Evolutionary conservation across 306 rosid genomes (phyloP).

Genomic region (Malus sylvestris): DNA sequence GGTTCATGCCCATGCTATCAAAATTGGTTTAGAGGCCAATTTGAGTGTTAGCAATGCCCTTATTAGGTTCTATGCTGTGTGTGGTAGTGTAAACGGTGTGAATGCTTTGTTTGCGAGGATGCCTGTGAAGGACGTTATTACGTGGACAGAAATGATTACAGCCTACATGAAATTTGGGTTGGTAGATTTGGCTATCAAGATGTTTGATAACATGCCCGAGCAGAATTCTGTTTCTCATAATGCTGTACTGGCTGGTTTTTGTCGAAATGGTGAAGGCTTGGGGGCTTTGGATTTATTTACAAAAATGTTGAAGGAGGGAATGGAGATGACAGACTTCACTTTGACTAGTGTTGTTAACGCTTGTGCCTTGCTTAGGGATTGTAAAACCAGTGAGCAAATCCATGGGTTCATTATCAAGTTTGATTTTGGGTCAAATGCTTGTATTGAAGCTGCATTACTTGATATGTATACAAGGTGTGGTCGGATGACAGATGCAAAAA

Average conservation of each 20-base stretch:
- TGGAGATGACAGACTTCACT: constrained; percentile 60
- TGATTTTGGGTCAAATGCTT: constrained; percentile 54
- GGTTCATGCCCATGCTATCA: constrained; percentile 60
- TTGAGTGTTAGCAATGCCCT: constrained; percentile 72
- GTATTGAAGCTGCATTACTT: constrained; percentile 59
- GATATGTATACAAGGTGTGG: constrained; percentile 77
- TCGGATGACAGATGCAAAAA: constrained; percentile 60
- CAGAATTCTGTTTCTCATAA: constrained; percentile 49
- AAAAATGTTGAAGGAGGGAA: constrained; percentile 41
- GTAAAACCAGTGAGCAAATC: constrained; percentile 48
- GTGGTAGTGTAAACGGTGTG: constrained; percentile 43
- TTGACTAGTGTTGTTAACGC: constrained; percentile 57
- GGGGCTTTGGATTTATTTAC: constrained; percentile 49
- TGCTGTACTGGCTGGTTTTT: constrained; percentile 70
- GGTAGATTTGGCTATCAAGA: constrained; percentile 46
- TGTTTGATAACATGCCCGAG: constrained; percentile 60
- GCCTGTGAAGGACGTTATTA: constrained; percentile 54
- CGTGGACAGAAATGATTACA: constrained; percentile 63
- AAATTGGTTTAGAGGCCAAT: constrained; percentile 50
- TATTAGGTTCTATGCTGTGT: constrained; percentile 48
- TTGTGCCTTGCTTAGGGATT: constrained; percentile 53
- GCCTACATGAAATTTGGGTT: constrained; percentile 64
- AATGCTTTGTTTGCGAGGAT: constrained; percentile 46
- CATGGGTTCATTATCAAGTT: constrained; percentile 66
- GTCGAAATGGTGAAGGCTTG: constrained; percentile 49